A percentile compares a stretch with the other conserved stretches of the same genome.
These are phyloP conservation scores for Talaromyces sp. DNA, from an alignment of 2,329 filamentous ascomycete genomes.

Conservation along the genomic window DNA sequence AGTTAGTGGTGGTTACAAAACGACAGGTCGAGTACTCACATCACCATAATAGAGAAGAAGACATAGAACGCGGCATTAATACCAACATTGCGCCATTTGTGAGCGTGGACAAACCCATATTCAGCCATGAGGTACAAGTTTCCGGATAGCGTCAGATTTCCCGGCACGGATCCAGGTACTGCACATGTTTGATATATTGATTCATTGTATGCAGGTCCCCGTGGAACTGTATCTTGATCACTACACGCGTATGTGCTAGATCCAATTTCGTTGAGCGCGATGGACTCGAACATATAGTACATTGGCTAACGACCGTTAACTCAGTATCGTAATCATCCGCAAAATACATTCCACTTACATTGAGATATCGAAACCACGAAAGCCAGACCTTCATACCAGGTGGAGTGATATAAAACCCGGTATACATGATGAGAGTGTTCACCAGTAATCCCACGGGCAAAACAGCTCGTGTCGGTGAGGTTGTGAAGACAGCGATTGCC, in stretches of 20 bases:
- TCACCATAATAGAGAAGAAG: constrained; percentile 43
- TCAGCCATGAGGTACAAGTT: constrained; percentile 22
- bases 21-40: background rate
- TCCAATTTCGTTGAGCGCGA: constrained; percentile 30
- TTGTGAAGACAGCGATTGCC: constrained; percentile 58
- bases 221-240: background rate
- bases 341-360: constrained; percentile 4
- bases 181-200: background rate
- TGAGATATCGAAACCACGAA: constrained; percentile 35
- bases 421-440: constrained; percentile 28
- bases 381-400: constrained; percentile 48
- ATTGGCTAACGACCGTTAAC: constrained; percentile 15
- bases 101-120: constrained; percentile 54
- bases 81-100: constrained; percentile 66
- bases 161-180: background rate
- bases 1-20: no score
- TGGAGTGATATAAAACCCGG: constrained; percentile 35
- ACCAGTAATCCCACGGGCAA: constrained; percentile 39
- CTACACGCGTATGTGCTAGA: constrained; percentile 27
- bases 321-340: no score
- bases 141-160: background rate
- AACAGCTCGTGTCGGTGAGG: constrained; percentile 47
- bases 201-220: background rate
- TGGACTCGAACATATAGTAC: constrained; percentile 26
- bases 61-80: constrained; percentile 62